Evolutionary conservation across 2,329 filamentous ascomycete species (phyloP).

Genomic region (Remersonia thermophila): DNA sequence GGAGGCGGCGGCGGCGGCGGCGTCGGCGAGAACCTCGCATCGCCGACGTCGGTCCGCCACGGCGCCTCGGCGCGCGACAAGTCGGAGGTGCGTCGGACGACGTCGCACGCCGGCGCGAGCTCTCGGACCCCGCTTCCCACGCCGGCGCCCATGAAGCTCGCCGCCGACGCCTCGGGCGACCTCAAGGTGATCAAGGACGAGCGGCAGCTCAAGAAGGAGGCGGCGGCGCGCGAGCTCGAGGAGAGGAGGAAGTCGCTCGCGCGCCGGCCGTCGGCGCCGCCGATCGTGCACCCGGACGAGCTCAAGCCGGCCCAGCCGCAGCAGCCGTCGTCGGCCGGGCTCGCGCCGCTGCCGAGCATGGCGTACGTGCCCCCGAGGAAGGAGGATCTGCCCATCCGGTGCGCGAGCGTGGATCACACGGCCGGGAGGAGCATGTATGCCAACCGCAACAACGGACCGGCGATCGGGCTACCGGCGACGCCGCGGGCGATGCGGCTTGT

Average conservation of each 20-base stretch:
- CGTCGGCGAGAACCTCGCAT: no score
- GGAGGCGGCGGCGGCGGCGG: constrained; percentile 17
- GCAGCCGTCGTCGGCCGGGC: constrained; percentile 16
- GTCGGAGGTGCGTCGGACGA: constrained; percentile 16
- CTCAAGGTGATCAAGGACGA: constrained; percentile 46
- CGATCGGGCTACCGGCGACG: constrained; percentile 76
- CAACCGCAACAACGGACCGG: constrained; percentile 29
- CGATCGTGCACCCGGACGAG: constrained; percentile 62
- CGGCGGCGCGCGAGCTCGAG: constrained; percentile 75
- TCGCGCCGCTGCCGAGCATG: constrained; percentile 33
- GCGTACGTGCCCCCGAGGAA: constrained; percentile 26
- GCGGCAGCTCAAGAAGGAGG: constrained; percentile 54
- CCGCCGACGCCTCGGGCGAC: constrained; percentile 40
- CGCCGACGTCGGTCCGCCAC: constrained; percentile 21
- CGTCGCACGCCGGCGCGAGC: constrained; percentile 12
- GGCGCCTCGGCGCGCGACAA: constrained; percentile 14
- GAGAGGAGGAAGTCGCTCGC: constrained; percentile 76
- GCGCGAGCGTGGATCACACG: constrained; percentile 53
- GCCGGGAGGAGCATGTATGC: constrained; percentile 38
- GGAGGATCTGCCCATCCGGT: constrained; percentile 39
- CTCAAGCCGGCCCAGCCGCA: constrained; percentile 27
- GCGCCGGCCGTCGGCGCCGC: constrained; percentile 63
- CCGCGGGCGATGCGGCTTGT: constrained; percentile 82
- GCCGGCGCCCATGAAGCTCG: constrained; percentile 27
- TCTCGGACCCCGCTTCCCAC: constrained; percentile 17